Evolutionary conservation across 805 yeast species (phyloP).

Genomic region (Ogataea naganishii): DNA sequence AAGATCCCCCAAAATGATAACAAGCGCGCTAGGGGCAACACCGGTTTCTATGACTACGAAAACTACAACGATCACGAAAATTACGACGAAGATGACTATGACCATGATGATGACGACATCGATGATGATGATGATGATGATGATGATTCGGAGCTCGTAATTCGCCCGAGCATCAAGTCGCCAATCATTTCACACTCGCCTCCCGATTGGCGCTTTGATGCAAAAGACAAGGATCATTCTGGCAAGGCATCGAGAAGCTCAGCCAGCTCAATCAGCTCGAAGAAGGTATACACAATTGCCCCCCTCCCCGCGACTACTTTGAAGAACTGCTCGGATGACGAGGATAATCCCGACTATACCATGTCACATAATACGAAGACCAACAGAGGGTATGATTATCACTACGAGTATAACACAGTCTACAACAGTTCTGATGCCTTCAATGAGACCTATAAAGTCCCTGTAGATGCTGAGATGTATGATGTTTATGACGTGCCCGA

Average conservation of each 20-base stretch:
- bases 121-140: conserved; percentile 17
- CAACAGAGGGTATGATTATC: conserved; percentile 66
- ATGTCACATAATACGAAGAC: conserved; percentile 68
- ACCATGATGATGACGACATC: conserved; percentile 12
- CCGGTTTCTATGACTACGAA: too few relatives aligned
- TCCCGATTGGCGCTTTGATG: conserved; percentile 8
- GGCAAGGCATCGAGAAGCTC: not conserved
- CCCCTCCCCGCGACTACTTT: conserved; percentile 80
- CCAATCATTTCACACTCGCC: conserved; percentile 20
- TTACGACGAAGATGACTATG: conserved; percentile 11
- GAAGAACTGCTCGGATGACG: conserved; percentile 61
- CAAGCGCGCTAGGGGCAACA: too few relatives aligned
- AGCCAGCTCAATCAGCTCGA: not conserved
- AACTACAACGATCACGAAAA: too few relatives aligned
- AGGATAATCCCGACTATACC: conserved; percentile 40
- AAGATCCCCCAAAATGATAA: not conserved
- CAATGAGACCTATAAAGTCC: too few relatives aligned
- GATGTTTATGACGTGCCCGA: conserved; percentile 29
- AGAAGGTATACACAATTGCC: conserved; percentile 52
- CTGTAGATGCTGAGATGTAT: too few relatives aligned
- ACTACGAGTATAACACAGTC: conserved; percentile 74
- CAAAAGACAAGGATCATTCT: not conserved
- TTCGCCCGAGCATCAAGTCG: conserved; percentile 10
- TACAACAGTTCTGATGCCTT: too few relatives aligned
- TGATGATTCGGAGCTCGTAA: conserved; percentile 18